phyloP scores from a whole-genome alignment of 2,329 filamentous ascomycete species.

The Dryadomyces quercivorus region DNA sequence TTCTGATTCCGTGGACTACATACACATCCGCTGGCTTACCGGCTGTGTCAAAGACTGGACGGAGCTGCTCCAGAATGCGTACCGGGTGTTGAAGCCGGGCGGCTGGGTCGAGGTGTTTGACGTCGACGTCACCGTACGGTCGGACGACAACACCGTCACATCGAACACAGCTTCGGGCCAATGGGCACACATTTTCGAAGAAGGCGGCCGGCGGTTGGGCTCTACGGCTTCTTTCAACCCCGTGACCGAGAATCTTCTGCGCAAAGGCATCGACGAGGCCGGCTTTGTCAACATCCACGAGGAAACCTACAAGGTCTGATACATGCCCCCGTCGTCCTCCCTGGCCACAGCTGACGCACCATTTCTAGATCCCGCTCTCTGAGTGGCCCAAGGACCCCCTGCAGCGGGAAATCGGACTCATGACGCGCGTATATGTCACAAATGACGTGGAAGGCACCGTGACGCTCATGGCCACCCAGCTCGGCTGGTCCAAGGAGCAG shows the following conservation, averaged over 20 bases:
- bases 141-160: conserved; percentile 15
- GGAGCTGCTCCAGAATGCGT: conserved; percentile 33
- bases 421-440: background rate
- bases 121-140: conserved; percentile 7
- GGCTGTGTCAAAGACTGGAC: conserved; percentile 41
- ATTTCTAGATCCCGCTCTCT: background rate
- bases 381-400: background rate
- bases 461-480: background rate
- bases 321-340: no score
- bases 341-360: no score
- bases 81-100: conserved; percentile 38
- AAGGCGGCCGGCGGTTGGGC: conserved; percentile 1
- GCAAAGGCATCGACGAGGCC: background rate
- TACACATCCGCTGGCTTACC: conserved; percentile 41
- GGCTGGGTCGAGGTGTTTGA: conserved; percentile 22
- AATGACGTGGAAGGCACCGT: background rate
- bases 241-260: background rate
- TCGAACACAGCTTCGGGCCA: conserved; percentile 12
- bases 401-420: background rate
- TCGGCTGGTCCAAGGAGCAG: background rate
- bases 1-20: conserved; percentile 38
- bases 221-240: background rate
- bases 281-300: conserved; percentile 3
- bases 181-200: conserved; percentile 10
- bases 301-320: background rate